These are phyloP conservation scores for Amaranthus hypochondriacus DNA, from an alignment of 148 eudicot species.

Conservation along the genomic window DNA sequence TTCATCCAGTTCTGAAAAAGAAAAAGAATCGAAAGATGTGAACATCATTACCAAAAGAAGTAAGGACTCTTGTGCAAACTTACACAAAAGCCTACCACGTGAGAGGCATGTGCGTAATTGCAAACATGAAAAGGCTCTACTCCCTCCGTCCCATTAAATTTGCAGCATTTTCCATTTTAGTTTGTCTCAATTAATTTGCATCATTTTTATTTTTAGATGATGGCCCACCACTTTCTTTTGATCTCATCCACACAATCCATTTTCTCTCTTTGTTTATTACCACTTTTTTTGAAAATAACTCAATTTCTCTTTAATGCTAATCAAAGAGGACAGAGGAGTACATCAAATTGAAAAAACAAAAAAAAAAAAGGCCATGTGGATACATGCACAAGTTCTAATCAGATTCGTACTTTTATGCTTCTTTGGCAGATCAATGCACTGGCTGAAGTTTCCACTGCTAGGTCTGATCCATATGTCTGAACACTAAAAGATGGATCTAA, in stretches of 20 bases:
- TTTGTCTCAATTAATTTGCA: too few relatives aligned
- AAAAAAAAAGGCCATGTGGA: background rate
- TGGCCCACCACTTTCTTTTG: too few relatives aligned
- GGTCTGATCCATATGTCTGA: slow-evolving; percentile 81
- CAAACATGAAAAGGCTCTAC: background rate
- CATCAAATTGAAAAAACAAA: too few relatives aligned
- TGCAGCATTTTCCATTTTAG: too few relatives aligned
- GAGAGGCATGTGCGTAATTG: background rate
- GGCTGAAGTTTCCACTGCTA: slow-evolving; percentile 71
- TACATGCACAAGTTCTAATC: slow-evolving; percentile 3
- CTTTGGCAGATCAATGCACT: slow-evolving; percentile 68
- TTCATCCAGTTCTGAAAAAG: slow-evolving; percentile 52
- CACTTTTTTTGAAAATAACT: too few relatives aligned
- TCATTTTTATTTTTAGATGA: too few relatives aligned
- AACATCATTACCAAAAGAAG: slow-evolving; percentile 12
- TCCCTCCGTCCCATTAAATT: too few relatives aligned
- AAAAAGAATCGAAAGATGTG: slow-evolving; percentile 9
- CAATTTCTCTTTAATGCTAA: too few relatives aligned
- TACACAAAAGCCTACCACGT: too few relatives aligned
- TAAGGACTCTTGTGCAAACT: background rate
- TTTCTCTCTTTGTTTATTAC: too few relatives aligned
- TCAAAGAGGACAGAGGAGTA: too few relatives aligned
- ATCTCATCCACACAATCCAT: too few relatives aligned
- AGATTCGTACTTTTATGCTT: slow-evolving; percentile 62
- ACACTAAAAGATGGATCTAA: slow-evolving; percentile 37